These are phyloP conservation scores for Colletotrichum paranaense DNA, from an alignment of 2,329 filamentous ascomycete genomes.

Conservation along the genomic window DNA sequence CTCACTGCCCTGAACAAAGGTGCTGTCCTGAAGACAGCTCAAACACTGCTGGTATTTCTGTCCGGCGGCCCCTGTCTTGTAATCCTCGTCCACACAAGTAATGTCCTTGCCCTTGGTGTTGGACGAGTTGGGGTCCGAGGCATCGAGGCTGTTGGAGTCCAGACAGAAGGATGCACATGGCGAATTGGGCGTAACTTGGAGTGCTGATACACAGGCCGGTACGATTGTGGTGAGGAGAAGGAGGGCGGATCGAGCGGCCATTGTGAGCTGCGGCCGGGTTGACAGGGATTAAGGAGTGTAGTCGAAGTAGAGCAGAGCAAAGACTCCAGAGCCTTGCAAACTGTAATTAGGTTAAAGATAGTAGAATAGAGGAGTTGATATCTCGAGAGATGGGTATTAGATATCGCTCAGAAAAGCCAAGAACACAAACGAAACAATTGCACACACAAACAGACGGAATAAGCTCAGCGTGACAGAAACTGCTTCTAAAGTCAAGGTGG, in stretches of 20 bases:
- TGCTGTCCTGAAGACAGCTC: slow-evolving; percentile 64
- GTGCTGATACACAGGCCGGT: slow-evolving; percentile 44
- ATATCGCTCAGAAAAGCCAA: slow-evolving; percentile 8
- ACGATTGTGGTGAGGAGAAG: slow-evolving; percentile 40
- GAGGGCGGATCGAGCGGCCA: slow-evolving; percentile 37
- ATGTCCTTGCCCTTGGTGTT: slow-evolving; percentile 58
- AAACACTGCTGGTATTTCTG: slow-evolving; percentile 62
- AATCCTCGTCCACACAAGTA: slow-evolving; percentile 58
- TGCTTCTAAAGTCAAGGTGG: neutral
- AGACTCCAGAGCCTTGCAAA: slow-evolving; percentile 28
- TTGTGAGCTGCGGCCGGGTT: neutral
- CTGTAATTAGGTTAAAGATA: slow-evolving; percentile 16
- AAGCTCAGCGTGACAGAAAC: neutral
- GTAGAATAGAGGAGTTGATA: neutral
- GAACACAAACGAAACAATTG: slow-evolving; percentile 3
- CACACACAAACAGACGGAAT: neutral
- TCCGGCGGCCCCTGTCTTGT: slow-evolving; percentile 50
- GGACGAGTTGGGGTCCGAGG: slow-evolving; percentile 59
- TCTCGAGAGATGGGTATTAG: slow-evolving; percentile 16
- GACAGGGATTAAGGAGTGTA: neutral
- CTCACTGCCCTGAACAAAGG: slow-evolving; percentile 57
- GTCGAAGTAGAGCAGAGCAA: slow-evolving; percentile 12
- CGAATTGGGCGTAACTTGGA: slow-evolving; percentile 65
- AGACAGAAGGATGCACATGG: slow-evolving; percentile 64
- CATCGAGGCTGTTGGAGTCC: slow-evolving; percentile 53